Evolutionary conservation across 176 grass and related monocot species (phyloP).

Genomic region (Saccharum officinarum): DNA sequence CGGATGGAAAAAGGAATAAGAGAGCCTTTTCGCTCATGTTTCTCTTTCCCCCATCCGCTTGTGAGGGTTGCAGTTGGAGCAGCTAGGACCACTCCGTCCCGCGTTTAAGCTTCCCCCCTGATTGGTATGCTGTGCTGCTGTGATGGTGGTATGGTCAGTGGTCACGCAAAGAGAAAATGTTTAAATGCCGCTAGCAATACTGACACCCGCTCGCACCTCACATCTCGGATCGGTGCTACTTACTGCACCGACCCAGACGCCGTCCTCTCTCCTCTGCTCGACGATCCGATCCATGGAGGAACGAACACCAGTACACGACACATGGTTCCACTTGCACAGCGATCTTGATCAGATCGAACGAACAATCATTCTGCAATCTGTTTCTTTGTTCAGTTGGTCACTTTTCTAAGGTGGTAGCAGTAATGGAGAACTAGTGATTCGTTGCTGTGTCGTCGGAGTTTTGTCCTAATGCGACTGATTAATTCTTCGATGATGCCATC

Average conservation of each 20-base stretch:
- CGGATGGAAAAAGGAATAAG: neutral
- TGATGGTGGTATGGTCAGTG: conserved; percentile 29
- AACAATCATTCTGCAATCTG: neutral
- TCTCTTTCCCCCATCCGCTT: neutral
- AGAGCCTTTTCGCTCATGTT: conserved; percentile 33
- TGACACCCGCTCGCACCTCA: neutral
- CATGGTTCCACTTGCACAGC: neutral
- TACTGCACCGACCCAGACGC: conserved; percentile 27
- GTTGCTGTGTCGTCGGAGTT: neutral
- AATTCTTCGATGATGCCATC: too few relatives aligned
- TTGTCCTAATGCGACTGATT: neutral
- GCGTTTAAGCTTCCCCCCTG: conserved; percentile 11
- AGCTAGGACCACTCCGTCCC: neutral
- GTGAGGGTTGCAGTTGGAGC: neutral
- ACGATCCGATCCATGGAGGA: neutral
- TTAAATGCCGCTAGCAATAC: neutral
- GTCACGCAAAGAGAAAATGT: conserved; percentile 28
- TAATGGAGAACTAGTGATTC: too few relatives aligned
- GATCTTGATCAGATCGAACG: neutral
- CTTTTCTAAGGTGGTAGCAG: too few relatives aligned
- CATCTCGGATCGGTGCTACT: neutral
- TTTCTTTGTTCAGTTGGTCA: neutral
- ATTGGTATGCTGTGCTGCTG: neutral
- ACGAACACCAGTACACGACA: neutral
- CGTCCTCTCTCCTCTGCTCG: neutral